Percentiles rank a stretch among this genome's conserved stretches.
Evolutionary conservation across 177 flowering plant genomes (phyloP).

Genomic region (Vitis hybrid): DNA sequence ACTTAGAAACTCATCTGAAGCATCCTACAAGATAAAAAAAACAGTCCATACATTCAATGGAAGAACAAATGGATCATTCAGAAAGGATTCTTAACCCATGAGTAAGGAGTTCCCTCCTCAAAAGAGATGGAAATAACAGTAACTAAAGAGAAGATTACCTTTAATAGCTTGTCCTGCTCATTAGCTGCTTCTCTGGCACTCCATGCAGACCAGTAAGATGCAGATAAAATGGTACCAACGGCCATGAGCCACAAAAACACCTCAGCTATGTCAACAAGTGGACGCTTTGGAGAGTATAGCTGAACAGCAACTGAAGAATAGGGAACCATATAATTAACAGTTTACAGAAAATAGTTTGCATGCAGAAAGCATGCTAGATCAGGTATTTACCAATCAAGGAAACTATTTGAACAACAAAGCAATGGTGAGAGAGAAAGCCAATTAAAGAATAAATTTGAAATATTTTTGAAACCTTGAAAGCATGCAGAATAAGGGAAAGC

Average conservation of each 20-base stretch:
- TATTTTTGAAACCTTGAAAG: background rate
- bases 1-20: slow-evolving; percentile 46
- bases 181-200: slow-evolving; percentile 78
- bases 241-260: slow-evolving; percentile 97
- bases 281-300: slow-evolving; percentile 84
- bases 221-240: slow-evolving; percentile 84
- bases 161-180: slow-evolving; percentile 78
- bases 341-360: background rate
- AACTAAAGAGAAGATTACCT: slow-evolving; percentile 36
- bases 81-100: background rate
- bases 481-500: slow-evolving; percentile 4
- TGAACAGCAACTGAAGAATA: slow-evolving; percentile 66
- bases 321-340: background rate
- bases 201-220: slow-evolving; percentile 97
- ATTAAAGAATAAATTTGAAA: background rate
- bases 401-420: background rate
- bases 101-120: no score
- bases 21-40: slow-evolving; percentile 55
- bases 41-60: background rate
- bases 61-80: background rate
- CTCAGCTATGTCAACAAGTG: slow-evolving; percentile 84
- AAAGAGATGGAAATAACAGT: background rate
- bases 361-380: background rate
- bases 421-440: background rate
- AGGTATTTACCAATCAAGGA: background rate